These are phyloP conservation scores for Magnusiomyces magnusii DNA, from an alignment of 1,139 yeast species.

Conservation along the genomic window DNA sequence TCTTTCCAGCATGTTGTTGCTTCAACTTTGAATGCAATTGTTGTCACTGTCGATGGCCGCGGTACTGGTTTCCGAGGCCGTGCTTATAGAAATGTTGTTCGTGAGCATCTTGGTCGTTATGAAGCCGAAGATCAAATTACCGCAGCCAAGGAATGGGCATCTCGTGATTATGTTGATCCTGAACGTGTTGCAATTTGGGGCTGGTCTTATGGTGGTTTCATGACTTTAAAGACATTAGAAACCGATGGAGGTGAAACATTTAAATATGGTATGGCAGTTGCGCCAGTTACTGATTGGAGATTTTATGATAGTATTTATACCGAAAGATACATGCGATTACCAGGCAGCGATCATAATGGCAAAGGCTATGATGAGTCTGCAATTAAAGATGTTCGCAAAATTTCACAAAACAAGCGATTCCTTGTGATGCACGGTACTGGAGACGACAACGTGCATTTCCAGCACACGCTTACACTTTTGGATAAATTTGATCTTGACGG, in stretches of 20 bases:
- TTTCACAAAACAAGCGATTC: conserved; percentile 55
- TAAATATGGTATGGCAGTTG: conserved; percentile 79
- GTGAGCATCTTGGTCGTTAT: conserved; percentile 67
- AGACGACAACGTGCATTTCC: conserved; percentile 94
- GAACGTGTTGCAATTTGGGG: conserved; percentile 86
- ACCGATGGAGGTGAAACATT: conserved; percentile 59
- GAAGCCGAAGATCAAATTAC: conserved; percentile 77
- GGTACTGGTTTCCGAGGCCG: conserved; percentile 94
- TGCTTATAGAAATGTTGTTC: conserved; percentile 60
- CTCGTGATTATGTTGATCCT: conserved; percentile 47
- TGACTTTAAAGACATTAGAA: conserved; percentile 70
- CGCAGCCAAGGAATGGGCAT: conserved; percentile 56
- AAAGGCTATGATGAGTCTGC: conserved; percentile 45
- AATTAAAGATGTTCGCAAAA: conserved; percentile 41
- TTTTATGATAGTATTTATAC: conserved; percentile 79
- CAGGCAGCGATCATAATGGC: conserved; percentile 40
- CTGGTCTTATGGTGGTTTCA: conserved; percentile 88
- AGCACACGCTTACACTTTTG: conserved; percentile 67
- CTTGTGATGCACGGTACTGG: conserved; percentile 92
- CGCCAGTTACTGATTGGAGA: conserved; percentile 82
- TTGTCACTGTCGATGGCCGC: conserved; percentile 83
- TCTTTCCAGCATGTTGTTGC: conserved; percentile 67
- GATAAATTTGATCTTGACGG: conserved; percentile 57
- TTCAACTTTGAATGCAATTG: conserved; percentile 62
- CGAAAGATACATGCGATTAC: conserved; percentile 80